phyloP scores from a whole-genome alignment of 768 basidiomycete genomes.

The Tylopilus intermedius region DNA sequence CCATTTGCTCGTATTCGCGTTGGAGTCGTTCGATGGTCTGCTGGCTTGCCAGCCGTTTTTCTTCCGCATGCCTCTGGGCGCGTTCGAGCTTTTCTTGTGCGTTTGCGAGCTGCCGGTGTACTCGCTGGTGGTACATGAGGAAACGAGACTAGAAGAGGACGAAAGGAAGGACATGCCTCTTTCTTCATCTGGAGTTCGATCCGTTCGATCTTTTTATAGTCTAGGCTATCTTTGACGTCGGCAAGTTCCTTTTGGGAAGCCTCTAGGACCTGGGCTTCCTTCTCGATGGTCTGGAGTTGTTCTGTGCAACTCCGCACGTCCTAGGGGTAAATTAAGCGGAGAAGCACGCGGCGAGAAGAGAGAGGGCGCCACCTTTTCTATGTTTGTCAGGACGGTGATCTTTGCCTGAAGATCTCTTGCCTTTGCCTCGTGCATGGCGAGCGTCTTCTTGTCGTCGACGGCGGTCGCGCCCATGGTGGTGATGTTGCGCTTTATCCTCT shows the following conservation, averaged over 20 bases:
- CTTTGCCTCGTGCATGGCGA: constrained; percentile 65
- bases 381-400: constrained; percentile 60
- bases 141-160: background rate
- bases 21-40: constrained; percentile 72
- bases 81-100: constrained; percentile 80
- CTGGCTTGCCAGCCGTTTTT: constrained; percentile 69
- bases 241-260: constrained; percentile 61
- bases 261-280: constrained; percentile 61
- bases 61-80: constrained; percentile 73
- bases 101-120: constrained; percentile 73
- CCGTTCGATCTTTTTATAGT: constrained; percentile 69
- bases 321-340: constrained; percentile 32
- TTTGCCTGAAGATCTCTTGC: constrained; percentile 73
- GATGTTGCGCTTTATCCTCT: constrained; percentile 81
- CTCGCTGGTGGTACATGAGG: constrained; percentile 46
- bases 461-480: constrained; percentile 64
- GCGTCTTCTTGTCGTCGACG: constrained; percentile 63
- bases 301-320: constrained; percentile 69
- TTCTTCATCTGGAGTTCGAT: constrained; percentile 62
- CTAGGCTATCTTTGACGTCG: constrained; percentile 63
- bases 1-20: constrained; percentile 76
- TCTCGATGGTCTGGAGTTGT: constrained; percentile 70
- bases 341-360: background rate
- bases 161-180: constrained; percentile 45
- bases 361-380: constrained; percentile 64